Evolutionary conservation across 139 green algal species (phyloP).

Genomic region (Gonium pectorale): DNA sequence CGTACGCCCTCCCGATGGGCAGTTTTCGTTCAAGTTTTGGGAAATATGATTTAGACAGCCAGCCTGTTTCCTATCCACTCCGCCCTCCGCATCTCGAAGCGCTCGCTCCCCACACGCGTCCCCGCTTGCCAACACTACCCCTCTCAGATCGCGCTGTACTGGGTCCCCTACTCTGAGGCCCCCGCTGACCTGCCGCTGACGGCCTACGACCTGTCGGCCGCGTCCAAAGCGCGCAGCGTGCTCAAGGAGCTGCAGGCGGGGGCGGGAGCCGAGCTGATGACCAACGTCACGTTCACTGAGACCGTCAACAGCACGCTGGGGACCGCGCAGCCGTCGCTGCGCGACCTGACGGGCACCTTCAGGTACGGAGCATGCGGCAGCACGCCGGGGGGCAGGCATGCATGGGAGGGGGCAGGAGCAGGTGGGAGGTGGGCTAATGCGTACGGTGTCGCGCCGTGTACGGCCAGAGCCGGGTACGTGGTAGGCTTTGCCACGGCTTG

Average conservation of each 20-base stretch:
- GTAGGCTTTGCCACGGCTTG: no score
- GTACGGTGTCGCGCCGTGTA: no score
- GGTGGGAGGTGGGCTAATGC: no score
- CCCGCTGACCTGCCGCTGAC: conserved; percentile 6
- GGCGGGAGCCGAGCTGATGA: not conserved
- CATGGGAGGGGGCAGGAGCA: no score
- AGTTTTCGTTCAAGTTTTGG: no score
- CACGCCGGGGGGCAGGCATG: not conserved
- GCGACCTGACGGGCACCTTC: not conserved
- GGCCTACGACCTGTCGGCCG: not conserved
- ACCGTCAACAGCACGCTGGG: not conserved
- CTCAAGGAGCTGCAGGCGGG: conserved; percentile 23
- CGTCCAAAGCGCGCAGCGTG: not conserved
- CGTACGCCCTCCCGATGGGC: no score
- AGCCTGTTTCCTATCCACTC: no score
- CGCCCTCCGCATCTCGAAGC: no score
- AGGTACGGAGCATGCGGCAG: not conserved
- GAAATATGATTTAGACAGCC: no score
- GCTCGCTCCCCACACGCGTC: no score
- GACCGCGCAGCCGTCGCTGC: not conserved
- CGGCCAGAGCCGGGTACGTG: no score
- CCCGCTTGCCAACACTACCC: no score
- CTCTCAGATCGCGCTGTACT: conserved; percentile 26
- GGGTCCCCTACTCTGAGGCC: conserved; percentile 1
- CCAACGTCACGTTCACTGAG: not conserved